phyloP scores from a whole-genome alignment of 169 alveolate genomes.

The Cytauxzoon felis region DNA sequence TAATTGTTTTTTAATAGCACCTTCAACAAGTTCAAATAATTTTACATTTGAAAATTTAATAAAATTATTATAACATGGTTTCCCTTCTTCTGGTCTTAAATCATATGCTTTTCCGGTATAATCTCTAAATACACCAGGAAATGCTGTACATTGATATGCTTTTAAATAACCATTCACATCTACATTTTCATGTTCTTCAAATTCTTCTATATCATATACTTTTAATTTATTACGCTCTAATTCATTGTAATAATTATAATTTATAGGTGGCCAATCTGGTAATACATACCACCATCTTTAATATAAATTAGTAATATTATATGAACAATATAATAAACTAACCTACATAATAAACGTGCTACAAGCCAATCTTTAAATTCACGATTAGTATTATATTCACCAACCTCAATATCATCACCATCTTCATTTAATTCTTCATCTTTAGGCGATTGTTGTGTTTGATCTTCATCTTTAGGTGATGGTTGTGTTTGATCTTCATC shows the following conservation, averaged over 20 bases:
- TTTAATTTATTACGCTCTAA: constrained; percentile 77
- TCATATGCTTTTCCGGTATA: constrained; percentile 85
- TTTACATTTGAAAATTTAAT: constrained; percentile 57
- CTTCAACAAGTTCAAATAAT: constrained; percentile 50
- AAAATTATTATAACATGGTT: constrained; percentile 82
- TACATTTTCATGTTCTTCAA: constrained; percentile 84
- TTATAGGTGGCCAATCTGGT: constrained; percentile 91
- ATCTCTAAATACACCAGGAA: constrained; percentile 82
- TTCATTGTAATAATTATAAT: constrained; percentile 73
- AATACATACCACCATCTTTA: constrained; percentile 89
- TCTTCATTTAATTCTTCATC: constrained; percentile 35
- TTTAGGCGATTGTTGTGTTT: constrained; percentile 9
- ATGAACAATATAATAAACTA: neutral
- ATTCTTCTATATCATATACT: constrained; percentile 78
- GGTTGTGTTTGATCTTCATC: neutral
- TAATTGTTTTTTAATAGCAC: constrained; percentile 69
- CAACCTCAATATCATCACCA: constrained; percentile 37
- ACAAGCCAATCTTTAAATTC: constrained; percentile 38
- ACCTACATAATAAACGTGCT: constrained; percentile 54
- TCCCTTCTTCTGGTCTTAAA: constrained; percentile 84
- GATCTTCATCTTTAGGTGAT: neutral
- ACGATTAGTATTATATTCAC: constrained; percentile 32
- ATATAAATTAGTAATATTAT: neutral
- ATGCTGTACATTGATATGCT: constrained; percentile 84
- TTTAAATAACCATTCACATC: constrained; percentile 81